Evolutionary conservation across 768 basidiomycete genomes (phyloP).

Genomic region (Auriscalpium microsporum): DNA sequence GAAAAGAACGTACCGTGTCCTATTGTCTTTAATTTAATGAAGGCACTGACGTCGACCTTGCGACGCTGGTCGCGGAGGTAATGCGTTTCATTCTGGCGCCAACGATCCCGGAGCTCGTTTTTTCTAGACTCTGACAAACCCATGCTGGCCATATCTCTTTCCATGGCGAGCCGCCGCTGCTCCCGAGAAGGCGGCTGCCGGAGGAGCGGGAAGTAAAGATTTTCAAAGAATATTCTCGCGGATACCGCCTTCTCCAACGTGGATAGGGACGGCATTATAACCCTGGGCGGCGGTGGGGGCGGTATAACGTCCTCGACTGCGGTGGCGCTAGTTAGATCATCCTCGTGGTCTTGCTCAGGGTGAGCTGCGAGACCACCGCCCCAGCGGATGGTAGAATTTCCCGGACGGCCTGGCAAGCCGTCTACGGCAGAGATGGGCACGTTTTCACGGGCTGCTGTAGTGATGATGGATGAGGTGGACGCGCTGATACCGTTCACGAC

Average conservation of each 20-base stretch:
- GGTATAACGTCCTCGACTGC: constrained; percentile 17
- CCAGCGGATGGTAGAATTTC: constrained; percentile 55
- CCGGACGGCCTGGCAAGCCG: constrained; percentile 48
- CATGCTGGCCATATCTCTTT: constrained; percentile 76
- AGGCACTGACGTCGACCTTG: constrained; percentile 78
- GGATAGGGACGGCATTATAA: constrained; percentile 77
- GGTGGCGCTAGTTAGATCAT: constrained; percentile 29
- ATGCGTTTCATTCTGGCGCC: constrained; percentile 84
- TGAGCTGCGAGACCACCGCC: constrained; percentile 53
- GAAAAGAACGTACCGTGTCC: constrained; percentile 61
- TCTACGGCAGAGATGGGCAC: constrained; percentile 34
- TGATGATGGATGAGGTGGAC: constrained; percentile 60
- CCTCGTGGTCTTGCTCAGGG: constrained; percentile 59
- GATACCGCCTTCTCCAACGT: constrained; percentile 93
- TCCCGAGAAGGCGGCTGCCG: constrained; percentile 82
- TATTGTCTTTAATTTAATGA: constrained; percentile 86
- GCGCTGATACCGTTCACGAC: constrained; percentile 76
- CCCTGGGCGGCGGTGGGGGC: constrained; percentile 37
- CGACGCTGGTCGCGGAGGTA: constrained; percentile 78
- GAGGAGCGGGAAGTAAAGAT: constrained; percentile 77
- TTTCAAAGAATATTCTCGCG: constrained; percentile 90
- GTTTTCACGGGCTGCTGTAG: constrained; percentile 70
- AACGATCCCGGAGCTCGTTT: constrained; percentile 59
- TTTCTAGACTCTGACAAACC: constrained; percentile 63
- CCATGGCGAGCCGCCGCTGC: constrained; percentile 77